phyloP scores from a whole-genome alignment of 495 filamentous ascomycete genomes.

The Trichoderma parareesei region DNA sequence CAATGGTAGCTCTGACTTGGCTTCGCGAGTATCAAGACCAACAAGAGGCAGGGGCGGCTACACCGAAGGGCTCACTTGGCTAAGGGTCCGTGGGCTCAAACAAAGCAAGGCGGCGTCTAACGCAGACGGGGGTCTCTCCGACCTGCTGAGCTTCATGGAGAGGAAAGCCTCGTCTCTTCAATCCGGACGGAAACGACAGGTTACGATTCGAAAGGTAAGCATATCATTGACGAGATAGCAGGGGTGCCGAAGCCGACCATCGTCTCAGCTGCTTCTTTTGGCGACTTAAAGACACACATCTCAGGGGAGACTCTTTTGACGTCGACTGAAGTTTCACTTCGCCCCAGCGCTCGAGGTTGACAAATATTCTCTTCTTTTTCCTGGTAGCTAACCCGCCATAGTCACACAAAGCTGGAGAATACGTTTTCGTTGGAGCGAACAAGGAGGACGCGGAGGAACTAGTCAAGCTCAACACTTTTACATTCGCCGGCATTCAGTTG shows the following conservation, averaged over 20 bases:
- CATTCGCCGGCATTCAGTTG: constrained; percentile 55
- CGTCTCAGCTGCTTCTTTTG: constrained; percentile 5
- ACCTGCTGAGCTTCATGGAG: constrained; percentile 72
- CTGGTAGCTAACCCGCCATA: constrained; percentile 60
- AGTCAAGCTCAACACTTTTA: constrained; percentile 53
- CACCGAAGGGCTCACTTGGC: constrained; percentile 21
- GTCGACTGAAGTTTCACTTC: constrained; percentile 30
- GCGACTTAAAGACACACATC: constrained; percentile 3
- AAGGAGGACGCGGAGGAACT: constrained; percentile 54
- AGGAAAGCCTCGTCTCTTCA: constrained; percentile 53
- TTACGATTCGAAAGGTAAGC: constrained; percentile 83
- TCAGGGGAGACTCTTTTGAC: neutral
- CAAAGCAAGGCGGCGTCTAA: constrained; percentile 66
- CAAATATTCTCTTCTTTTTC: neutral
- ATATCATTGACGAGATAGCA: constrained; percentile 23
- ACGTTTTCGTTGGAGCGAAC: constrained; percentile 56
- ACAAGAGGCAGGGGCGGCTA: neutral
- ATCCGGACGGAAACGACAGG: constrained; percentile 18
- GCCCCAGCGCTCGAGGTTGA: constrained; percentile 17
- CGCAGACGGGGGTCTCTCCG: constrained; percentile 60
- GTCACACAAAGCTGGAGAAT: constrained; percentile 63
- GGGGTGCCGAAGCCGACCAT: constrained; percentile 4
- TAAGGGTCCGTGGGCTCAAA: constrained; percentile 63
- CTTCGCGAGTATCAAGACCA: constrained; percentile 15
- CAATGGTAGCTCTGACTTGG: constrained; percentile 16